Evolutionary conservation across 225 moss, liverwort and hornwort genomes (phyloP).

Genomic region (Sphagnum contortum): DNA sequence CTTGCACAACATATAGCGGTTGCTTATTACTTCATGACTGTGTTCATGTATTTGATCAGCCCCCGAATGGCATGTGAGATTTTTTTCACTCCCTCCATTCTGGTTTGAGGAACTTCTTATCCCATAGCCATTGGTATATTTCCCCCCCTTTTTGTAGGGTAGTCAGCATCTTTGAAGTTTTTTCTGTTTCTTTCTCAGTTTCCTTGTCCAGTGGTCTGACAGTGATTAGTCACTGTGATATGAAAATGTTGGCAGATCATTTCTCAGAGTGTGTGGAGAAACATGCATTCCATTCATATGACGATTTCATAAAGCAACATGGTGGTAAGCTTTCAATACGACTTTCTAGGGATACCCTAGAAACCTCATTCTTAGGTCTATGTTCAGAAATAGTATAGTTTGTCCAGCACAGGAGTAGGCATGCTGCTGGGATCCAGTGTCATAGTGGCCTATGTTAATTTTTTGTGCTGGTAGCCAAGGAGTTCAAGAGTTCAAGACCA

Average conservation of each 20-base stretch:
- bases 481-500: too few relatives aligned
- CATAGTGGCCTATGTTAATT: too few relatives aligned
- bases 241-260: conserved; percentile 28
- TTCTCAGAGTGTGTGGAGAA: conserved; percentile 91
- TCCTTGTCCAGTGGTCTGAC: not conserved
- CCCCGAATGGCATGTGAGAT: conserved; percentile 87
- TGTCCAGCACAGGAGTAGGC: too few relatives aligned
- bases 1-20: conserved; percentile 84
- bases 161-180: not conserved
- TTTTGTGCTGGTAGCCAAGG: too few relatives aligned
- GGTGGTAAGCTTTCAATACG: conserved; percentile 32
- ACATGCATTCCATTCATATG: conserved; percentile 82
- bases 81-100: not conserved
- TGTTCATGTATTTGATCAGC: conserved; percentile 76
- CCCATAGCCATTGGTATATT: too few relatives aligned
- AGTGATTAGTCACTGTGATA: not conserved
- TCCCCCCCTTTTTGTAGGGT: too few relatives aligned
- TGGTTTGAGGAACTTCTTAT: not conserved
- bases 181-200: not conserved
- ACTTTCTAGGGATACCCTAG: not conserved
- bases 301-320: conserved; percentile 63
- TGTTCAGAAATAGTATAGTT: too few relatives aligned
- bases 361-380: too few relatives aligned
- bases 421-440: too few relatives aligned
- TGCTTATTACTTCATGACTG: conserved; percentile 71